Evolutionary conservation across 805 yeast species (phyloP).

Genomic region (Sugiyamaella chiloensis): DNA sequence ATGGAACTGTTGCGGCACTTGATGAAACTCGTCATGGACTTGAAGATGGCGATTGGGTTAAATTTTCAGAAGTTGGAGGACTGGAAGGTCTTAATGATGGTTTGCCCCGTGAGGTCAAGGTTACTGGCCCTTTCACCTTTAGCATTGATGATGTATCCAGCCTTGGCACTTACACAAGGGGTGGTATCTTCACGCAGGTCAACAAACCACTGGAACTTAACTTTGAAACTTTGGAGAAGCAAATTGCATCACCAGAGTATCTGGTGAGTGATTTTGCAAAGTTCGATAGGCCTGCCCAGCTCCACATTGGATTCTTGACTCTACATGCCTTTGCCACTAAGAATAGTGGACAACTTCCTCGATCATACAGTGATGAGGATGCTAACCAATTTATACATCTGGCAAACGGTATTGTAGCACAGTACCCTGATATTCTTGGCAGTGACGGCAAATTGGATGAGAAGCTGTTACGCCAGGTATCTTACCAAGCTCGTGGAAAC

Average conservation of each 20-base stretch:
- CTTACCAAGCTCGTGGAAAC: slow-evolving; percentile 89
- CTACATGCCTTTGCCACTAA: slow-evolving; percentile 66
- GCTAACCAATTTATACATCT: slow-evolving; percentile 62
- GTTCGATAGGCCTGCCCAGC: slow-evolving; percentile 85
- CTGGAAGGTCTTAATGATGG: slow-evolving; percentile 72
- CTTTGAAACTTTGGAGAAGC: slow-evolving; percentile 63
- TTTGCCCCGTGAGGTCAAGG: slow-evolving; percentile 68
- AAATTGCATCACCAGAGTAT: slow-evolving; percentile 74
- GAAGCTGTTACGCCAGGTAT: slow-evolving; percentile 62
- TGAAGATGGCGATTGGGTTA: slow-evolving; percentile 87
- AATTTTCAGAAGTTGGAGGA: slow-evolving; percentile 83
- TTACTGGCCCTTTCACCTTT: slow-evolving; percentile 93
- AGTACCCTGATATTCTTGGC: slow-evolving; percentile 57
- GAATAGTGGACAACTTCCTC: slow-evolving; percentile 67
- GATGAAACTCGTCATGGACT: slow-evolving; percentile 92
- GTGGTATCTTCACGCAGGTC: slow-evolving; percentile 91
- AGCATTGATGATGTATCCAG: slow-evolving; percentile 54
- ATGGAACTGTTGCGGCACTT: slow-evolving; percentile 90
- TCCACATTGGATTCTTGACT: slow-evolving; percentile 91
- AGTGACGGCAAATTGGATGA: slow-evolving; percentile 56
- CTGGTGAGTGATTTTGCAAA: slow-evolving; percentile 87
- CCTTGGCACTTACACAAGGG: slow-evolving; percentile 66
- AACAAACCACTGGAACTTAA: slow-evolving; percentile 67
- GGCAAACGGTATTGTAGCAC: slow-evolving; percentile 55
- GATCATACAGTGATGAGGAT: slow-evolving; percentile 71